Percentiles rank a stretch among this genome's conserved stretches.
Conservation (phyloP, 2,329 filamentous ascomycete genomes). For the Microsporum ferrugineum region DNA sequence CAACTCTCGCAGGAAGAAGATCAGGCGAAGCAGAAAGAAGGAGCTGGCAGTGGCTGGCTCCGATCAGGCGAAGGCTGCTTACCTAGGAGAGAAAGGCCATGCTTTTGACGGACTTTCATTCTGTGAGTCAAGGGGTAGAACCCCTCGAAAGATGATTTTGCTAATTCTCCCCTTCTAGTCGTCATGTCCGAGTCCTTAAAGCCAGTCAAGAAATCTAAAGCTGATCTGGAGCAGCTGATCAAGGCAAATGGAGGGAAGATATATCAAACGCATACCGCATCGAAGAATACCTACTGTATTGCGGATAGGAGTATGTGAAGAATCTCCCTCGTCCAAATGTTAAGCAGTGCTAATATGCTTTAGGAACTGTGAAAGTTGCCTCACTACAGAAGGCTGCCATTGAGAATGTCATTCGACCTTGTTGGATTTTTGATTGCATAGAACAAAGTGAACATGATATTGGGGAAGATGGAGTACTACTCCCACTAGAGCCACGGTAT, state of each 20-base stretch:
- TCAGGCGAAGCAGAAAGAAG: constrained; percentile 50
- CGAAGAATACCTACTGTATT: constrained; percentile 55
- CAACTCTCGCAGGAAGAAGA: constrained; percentile 51
- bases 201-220: constrained; percentile 63
- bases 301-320: constrained; percentile 55
- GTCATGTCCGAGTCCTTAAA: constrained; percentile 49
- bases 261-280: constrained; percentile 58
- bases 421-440: constrained; percentile 77
- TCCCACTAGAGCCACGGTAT: constrained; percentile 51
- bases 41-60: constrained; percentile 64
- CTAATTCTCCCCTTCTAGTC: constrained; percentile 23
- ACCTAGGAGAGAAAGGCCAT: constrained; percentile 49
- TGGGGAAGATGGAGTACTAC: constrained; percentile 44
- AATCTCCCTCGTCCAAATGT: background rate
- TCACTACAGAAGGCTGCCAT: constrained; percentile 63
- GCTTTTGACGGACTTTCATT: constrained; percentile 69
- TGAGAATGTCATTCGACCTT: constrained; percentile 62
- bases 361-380: constrained; percentile 61
- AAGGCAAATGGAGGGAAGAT: constrained; percentile 73
- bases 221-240: constrained; percentile 66
- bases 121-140: constrained; percentile 35
- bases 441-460: constrained; percentile 45
- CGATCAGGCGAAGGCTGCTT: constrained; percentile 38
- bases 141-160: background rate
- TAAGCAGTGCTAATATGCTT: background rate